Percentiles rank a stretch among this genome's conserved stretches.
These are phyloP conservation scores for Mucor racemosus DNA, from an alignment of 371 early-diverging fungal genomes.

Conservation along the genomic window DNA sequence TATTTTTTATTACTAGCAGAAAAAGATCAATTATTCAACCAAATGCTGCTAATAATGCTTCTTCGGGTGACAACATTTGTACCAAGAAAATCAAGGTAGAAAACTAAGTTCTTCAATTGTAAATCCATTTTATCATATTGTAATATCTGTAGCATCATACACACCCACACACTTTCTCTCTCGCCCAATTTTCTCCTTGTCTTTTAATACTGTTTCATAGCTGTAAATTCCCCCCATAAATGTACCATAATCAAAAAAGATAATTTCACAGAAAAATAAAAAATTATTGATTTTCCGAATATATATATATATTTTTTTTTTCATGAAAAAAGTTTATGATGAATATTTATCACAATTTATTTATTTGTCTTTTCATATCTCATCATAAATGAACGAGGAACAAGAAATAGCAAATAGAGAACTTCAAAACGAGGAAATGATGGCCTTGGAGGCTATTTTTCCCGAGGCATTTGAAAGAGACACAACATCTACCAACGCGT, in stretches of 20 bases:
- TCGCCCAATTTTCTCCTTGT: not conserved
- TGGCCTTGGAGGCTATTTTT: slow-evolving; percentile 50
- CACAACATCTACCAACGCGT: slow-evolving; percentile 20
- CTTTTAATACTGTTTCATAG: not conserved
- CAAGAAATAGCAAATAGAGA: slow-evolving; percentile 32
- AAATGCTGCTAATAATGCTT: not conserved
- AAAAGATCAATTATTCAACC: slow-evolving; percentile 14
- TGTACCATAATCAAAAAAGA: not conserved
- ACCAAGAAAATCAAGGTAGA: slow-evolving; percentile 2
- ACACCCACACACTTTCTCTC: not conserved
- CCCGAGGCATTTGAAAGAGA: slow-evolving; percentile 37
- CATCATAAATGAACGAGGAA: slow-evolving; percentile 16
- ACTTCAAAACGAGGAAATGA: slow-evolving; percentile 44
- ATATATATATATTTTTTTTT: no score
- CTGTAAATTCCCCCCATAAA: not conserved
- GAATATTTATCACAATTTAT: not conserved
- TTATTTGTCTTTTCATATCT: not conserved
- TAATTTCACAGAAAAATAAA: not conserved
- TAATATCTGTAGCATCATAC: not conserved
- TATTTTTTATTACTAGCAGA: not conserved
- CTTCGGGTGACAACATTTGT: not conserved
- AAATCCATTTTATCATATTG: not conserved
- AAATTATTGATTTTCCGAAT: slow-evolving; percentile 1
- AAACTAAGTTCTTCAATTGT: not conserved
- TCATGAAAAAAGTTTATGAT: not conserved